Conservation (phyloP, 2,329 filamentous ascomycete species). For the Diaporthe aspalathi region DNA sequence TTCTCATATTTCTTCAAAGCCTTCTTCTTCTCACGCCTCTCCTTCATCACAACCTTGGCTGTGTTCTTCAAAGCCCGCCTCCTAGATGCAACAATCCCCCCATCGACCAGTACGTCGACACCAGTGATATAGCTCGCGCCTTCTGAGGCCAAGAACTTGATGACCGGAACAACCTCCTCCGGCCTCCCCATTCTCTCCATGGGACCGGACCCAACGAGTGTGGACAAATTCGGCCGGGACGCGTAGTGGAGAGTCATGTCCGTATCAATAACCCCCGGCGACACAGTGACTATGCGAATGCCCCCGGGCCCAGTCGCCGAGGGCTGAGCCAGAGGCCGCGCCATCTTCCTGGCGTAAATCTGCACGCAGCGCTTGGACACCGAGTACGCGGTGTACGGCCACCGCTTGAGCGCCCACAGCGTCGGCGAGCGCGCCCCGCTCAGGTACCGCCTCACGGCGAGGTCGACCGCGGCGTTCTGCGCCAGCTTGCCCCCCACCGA, state of each 20-base stretch:
- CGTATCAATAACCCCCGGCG: constrained; percentile 19
- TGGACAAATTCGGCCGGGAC: not conserved
- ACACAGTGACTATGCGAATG: constrained; percentile 28
- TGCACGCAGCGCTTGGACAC: constrained; percentile 30
- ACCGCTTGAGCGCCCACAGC: constrained; percentile 28
- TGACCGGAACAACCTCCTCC: constrained; percentile 27
- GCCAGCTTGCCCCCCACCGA: constrained; percentile 14
- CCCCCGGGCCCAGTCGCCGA: not conserved
- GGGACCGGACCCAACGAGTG: constrained; percentile 7
- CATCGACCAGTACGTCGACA: constrained; percentile 25
- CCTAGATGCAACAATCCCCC: constrained; percentile 19
- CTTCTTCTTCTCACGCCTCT: constrained; percentile 14
- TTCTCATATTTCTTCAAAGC: constrained; percentile 6
- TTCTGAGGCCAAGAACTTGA: constrained; percentile 23
- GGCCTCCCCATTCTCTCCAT: constrained; percentile 23
- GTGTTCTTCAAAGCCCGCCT: constrained; percentile 1
- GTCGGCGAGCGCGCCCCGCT: constrained; percentile 21
- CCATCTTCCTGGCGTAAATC: constrained; percentile 28
- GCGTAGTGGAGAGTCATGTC: constrained; percentile 20
- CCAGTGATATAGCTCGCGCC: constrained; percentile 32
- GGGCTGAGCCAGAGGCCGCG: constrained; percentile 7
- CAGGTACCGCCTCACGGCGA: constrained; percentile 24
- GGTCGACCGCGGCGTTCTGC: constrained; percentile 27
- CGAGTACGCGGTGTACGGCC: constrained; percentile 27
- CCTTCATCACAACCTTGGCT: constrained; percentile 13